Evolutionary conservation across 768 basidiomycete genomes (phyloP).

Genomic region (Daedalea quercina): DNA sequence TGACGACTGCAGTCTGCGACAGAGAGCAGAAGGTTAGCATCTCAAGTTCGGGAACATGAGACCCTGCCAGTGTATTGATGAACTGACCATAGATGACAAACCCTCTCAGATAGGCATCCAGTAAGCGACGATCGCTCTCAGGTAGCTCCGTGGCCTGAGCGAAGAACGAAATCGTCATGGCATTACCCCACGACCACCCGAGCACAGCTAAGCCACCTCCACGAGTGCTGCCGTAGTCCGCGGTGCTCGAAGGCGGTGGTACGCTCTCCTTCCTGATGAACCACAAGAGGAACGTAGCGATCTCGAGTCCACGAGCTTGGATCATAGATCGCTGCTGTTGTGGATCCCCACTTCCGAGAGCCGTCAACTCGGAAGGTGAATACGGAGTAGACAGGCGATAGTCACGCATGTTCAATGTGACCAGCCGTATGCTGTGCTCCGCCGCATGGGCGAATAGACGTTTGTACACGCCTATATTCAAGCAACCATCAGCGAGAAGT

Average conservation of each 20-base stretch:
- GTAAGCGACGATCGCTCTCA: not conserved
- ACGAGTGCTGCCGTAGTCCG: slow-evolving; percentile 8
- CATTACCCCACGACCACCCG: slow-evolving; percentile 31
- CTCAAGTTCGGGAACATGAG: no score
- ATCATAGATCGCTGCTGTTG: slow-evolving; percentile 7
- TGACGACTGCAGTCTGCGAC: not conserved
- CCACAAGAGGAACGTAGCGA: slow-evolving; percentile 26
- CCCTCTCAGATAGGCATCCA: slow-evolving; percentile 1
- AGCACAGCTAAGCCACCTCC: slow-evolving; percentile 10
- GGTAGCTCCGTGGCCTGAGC: slow-evolving; percentile 3
- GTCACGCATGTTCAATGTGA: slow-evolving; percentile 30
- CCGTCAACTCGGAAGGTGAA: slow-evolving; percentile 21
- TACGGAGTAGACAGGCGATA: slow-evolving; percentile 31
- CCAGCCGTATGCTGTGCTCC: slow-evolving; percentile 24
- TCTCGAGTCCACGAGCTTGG: slow-evolving; percentile 26
- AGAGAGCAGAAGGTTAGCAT: not conserved
- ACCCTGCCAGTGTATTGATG: no score
- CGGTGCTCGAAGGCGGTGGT: not conserved
- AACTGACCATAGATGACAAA: slow-evolving; percentile 2
- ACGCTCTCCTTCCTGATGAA: slow-evolving; percentile 21
- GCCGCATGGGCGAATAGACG: slow-evolving; percentile 16
- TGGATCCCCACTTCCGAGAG: not conserved
- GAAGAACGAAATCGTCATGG: slow-evolving; percentile 17
- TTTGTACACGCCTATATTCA: no score
- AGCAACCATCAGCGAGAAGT: no score